Percentiles rank a stretch among this genome's conserved stretches.
phyloP scores from a whole-genome alignment of 768 basidiomycete genomes.

The Boletus bicolor region DNA sequence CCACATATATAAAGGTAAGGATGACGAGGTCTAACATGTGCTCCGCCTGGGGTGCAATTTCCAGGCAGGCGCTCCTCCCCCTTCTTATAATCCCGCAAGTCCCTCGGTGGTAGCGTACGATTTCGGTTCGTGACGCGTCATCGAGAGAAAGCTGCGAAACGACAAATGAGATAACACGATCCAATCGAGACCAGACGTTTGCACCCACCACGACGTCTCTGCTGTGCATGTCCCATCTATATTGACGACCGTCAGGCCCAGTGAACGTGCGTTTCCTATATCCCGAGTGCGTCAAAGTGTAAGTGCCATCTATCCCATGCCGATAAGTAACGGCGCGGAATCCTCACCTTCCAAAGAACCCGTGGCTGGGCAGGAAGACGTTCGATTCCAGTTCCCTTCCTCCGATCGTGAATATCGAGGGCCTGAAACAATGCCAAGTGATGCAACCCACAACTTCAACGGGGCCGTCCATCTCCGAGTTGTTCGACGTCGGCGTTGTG shows the following conservation, averaged over 20 bases:
- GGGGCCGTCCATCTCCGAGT: constrained; percentile 12
- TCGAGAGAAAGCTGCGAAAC: constrained; percentile 16
- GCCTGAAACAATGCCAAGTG: constrained; percentile 29
- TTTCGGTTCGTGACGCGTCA: constrained; percentile 12
- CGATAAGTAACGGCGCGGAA: neutral
- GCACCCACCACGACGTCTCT: constrained; percentile 13
- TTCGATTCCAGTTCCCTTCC: constrained; percentile 25
- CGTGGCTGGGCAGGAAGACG: constrained; percentile 21
- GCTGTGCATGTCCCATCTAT: constrained; percentile 29
- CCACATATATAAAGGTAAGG: constrained; percentile 31
- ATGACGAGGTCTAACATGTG: constrained; percentile 27
- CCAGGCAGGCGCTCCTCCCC: constrained; percentile 18
- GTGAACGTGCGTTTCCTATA: constrained; percentile 28
- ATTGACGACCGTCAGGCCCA: constrained; percentile 31
- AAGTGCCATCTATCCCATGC: neutral
- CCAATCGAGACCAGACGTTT: neutral
- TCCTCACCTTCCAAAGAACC: constrained; percentile 17
- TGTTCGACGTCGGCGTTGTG: neutral
- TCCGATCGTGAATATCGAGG: constrained; percentile 30
- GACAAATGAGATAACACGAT: neutral
- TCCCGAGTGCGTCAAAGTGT: neutral
- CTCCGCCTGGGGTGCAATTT: constrained; percentile 21
- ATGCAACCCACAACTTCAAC: constrained; percentile 32
- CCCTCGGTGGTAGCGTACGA: constrained; percentile 23
- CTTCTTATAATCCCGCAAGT: constrained; percentile 27